phyloP scores from a whole-genome alignment of 331 rosid species.

The Telfairia occidentalis region DNA sequence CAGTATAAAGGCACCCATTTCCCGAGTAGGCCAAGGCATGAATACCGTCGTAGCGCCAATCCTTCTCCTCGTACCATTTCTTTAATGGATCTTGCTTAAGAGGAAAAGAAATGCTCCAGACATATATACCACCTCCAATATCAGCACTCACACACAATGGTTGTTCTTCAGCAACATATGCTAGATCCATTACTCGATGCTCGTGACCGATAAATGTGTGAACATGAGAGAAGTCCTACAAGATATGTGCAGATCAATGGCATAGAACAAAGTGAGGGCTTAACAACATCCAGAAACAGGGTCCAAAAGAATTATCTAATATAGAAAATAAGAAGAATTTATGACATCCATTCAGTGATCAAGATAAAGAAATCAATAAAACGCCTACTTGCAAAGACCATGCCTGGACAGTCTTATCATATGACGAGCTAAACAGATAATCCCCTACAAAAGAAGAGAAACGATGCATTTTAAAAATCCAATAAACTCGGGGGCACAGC shows the following conservation, averaged over 20 bases:
- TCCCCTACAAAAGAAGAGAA: conserved; percentile 48
- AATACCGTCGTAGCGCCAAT: conserved; percentile 96
- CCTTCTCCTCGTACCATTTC: conserved; percentile 72
- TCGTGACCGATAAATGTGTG: conserved; percentile 82
- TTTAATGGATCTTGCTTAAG: conserved; percentile 50
- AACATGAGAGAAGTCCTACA: conserved; percentile 74
- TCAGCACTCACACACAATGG: conserved; percentile 83
- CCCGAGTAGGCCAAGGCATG: conserved; percentile 54
- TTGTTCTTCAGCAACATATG: conserved; percentile 51
- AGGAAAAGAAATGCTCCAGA: conserved; percentile 54
- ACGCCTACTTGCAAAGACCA: conserved; percentile 85
- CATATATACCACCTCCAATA: conserved; percentile 66
- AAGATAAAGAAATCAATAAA: conserved; percentile 2
- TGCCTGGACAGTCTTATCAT: conserved; percentile 66
- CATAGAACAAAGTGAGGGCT: neutral
- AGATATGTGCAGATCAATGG: conserved; percentile 10
- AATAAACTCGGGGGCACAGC: conserved; percentile 2
- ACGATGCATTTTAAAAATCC: conserved; percentile 14
- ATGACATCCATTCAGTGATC: conserved; percentile 2
- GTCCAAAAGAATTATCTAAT: neutral
- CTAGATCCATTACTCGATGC: conserved; percentile 67
- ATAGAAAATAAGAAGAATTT: neutral
- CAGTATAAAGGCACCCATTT: conserved; percentile 53
- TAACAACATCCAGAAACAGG: neutral
- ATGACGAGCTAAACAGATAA: conserved; percentile 81